Evolutionary conservation across 805 yeast genomes (phyloP).

Genomic region (Starmerella powellii): DNA sequence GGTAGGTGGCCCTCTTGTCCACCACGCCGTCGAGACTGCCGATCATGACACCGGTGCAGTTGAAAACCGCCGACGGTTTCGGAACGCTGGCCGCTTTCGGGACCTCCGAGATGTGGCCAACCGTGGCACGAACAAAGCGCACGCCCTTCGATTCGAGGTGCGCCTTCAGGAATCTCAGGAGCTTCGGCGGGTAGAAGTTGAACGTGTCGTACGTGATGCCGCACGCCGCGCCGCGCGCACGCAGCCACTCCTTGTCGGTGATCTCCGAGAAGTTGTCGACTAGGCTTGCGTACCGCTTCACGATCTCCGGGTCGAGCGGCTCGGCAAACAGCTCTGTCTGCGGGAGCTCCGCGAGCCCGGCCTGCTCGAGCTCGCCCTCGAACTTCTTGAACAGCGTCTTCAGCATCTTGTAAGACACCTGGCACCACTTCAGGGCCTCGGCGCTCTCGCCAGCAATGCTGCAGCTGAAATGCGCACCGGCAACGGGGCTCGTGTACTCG

Average conservation of each 20-base stretch:
- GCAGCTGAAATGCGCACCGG: conserved; percentile 52
- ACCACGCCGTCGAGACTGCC: conserved; percentile 51
- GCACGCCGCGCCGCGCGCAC: conserved; percentile 37
- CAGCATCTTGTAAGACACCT: conserved; percentile 43
- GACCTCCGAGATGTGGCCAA: conserved; percentile 49
- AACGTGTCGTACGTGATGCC: conserved; percentile 50
- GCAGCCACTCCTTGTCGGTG: conserved; percentile 31
- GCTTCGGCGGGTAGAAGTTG: conserved; percentile 63
- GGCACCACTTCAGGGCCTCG: conserved; percentile 41
- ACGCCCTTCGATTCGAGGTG: conserved; percentile 42
- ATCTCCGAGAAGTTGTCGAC: conserved; percentile 38
- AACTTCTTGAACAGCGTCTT: conserved; percentile 34
- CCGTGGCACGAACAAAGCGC: conserved; percentile 35
- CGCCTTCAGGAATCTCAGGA: conserved; percentile 37
- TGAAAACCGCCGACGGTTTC: conserved; percentile 5
- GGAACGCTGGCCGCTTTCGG: conserved; percentile 14
- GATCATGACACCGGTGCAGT: conserved; percentile 61
- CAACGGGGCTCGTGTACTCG: conserved; percentile 70
- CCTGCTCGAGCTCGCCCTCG: conserved; percentile 34
- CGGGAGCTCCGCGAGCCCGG: conserved; percentile 44
- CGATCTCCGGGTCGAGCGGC: conserved; percentile 37
- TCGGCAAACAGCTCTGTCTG: conserved; percentile 50
- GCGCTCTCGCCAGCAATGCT: conserved; percentile 46
- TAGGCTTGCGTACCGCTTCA: conserved; percentile 38
- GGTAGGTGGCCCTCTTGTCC: conserved; percentile 45